Evolutionary conservation across 2,329 filamentous ascomycete genomes (phyloP).

Genomic region (Macroventuria anomochaeta): DNA sequence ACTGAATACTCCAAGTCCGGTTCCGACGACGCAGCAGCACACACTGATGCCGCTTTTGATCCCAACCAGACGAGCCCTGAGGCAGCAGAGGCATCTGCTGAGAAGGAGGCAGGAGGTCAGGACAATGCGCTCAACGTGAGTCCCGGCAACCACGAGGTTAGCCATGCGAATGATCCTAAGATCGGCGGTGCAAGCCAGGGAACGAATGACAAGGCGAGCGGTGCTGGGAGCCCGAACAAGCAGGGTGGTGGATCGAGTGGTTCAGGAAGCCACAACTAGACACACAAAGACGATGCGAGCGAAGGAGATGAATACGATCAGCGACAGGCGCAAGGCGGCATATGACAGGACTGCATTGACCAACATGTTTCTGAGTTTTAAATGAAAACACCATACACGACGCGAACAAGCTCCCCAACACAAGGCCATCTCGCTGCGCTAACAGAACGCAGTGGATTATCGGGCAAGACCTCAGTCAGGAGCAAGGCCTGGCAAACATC

Average conservation of each 20-base stretch:
- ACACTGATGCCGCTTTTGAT: slow-evolving; percentile 71
- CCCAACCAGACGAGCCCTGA: slow-evolving; percentile 72
- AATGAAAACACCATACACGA: neutral
- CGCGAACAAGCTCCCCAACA: neutral
- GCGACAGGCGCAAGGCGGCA: neutral
- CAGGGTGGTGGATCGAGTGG: slow-evolving; percentile 43
- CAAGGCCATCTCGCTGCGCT: neutral
- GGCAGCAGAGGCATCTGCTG: slow-evolving; percentile 55
- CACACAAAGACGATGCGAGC: neutral
- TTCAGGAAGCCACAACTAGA: slow-evolving; percentile 8
- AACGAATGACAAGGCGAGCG: slow-evolving; percentile 41
- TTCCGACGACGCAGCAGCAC: slow-evolving; percentile 64
- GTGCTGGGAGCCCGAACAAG: slow-evolving; percentile 48
- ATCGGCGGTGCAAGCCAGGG: slow-evolving; percentile 50
- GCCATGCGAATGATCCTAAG: slow-evolving; percentile 53
- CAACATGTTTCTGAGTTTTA: neutral
- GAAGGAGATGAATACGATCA: neutral
- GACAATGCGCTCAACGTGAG: slow-evolving; percentile 61
- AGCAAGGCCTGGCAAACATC: too few relatives aligned
- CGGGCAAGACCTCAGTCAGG: too few relatives aligned
- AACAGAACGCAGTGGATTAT: too few relatives aligned
- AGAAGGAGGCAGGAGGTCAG: slow-evolving; percentile 41
- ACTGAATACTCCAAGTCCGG: slow-evolving; percentile 74
- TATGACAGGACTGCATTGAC: neutral
- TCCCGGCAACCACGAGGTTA: slow-evolving; percentile 66